Base-by-base conservation (phyloP, 768 basidiomycete species). In the Jaapia argillacea region DNA sequence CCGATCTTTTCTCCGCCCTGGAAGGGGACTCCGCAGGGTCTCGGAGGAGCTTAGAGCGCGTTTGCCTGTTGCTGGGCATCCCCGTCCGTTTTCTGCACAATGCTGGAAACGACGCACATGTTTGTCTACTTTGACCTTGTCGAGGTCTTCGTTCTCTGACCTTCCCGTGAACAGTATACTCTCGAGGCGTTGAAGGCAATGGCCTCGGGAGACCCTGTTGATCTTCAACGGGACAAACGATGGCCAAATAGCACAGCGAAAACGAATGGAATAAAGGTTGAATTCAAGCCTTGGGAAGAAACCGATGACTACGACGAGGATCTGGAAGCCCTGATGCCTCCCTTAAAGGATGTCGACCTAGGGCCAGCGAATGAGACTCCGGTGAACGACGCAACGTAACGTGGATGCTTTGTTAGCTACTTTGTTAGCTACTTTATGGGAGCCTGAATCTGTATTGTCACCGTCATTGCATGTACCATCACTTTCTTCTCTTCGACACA, bases 91-190 rank as follows among this genome's bases (percentile, higher is more conserved):
- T 69, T 51, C 61, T 84, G 45, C 90, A 90, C 67, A 93, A 92
- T 54, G 87, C 85, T 1, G 88, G 87, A 0, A 91, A 90, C 54
- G 86, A 91, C 57, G 87, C 88, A 1, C 71, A 82, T 57, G 88
- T 89, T 51, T 33, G 79, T 58, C 36, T 24, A 31, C 18, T 24
- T 4, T 18, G 28, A 10, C 28, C 28, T 33, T 10, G 16, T 10
- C 28, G 28, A n/a, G n/a, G n/a, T n/a, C n/a, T n/a, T n/a, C n/a
- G n/a, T n/a, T n/a, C n/a, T n/a, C n/a, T n/a, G 16, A 10, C 16
- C 28, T 33, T 33, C 28, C 28, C 28, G 21, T 37, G 3, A 39
- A 28, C 50, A 91, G 88, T 85, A 77, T 51, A 88, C 85, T 1
- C 64, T 90, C 45, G 59, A 74, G 36, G 75, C 77, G 10, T 56